These are phyloP conservation scores for Ceratocystis diversiconidia DNA, from an alignment of 2,329 filamentous ascomycete species.

Conservation along the genomic window DNA sequence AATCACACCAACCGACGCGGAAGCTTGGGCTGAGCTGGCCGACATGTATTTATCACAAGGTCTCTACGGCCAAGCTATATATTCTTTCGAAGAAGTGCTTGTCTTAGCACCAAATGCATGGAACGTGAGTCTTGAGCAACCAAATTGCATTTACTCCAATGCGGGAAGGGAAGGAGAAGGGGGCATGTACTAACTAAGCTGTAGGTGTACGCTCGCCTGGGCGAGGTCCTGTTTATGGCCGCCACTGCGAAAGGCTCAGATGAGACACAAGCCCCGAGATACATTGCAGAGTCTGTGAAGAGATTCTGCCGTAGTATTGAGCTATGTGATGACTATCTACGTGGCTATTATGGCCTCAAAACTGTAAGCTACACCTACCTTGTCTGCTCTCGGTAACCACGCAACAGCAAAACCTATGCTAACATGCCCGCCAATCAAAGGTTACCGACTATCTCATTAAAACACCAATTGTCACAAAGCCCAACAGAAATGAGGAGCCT, in stretches of 20 bases:
- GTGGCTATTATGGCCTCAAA: conserved; percentile 86
- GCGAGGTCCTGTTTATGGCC: conserved; percentile 67
- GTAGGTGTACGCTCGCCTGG: conserved; percentile 76
- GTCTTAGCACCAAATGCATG: conserved; percentile 81
- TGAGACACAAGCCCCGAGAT: conserved; percentile 26
- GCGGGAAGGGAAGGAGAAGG: neutral
- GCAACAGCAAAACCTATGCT: neutral
- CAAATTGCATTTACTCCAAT: neutral
- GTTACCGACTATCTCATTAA: conserved; percentile 38
- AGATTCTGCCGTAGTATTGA: conserved; percentile 85
- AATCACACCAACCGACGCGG: conserved; percentile 74
- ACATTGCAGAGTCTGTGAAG: conserved; percentile 59
- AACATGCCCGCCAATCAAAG: conserved; percentile 26
- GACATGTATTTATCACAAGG: conserved; percentile 74
- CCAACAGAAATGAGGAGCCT: conserved; percentile 34
- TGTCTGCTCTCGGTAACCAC: neutral
- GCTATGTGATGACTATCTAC: conserved; percentile 80
- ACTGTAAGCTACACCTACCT: conserved; percentile 36
- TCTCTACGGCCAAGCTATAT: conserved; percentile 69
- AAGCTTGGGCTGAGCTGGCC: conserved; percentile 84
- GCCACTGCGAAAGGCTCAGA: conserved; percentile 29
- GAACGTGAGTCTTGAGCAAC: conserved; percentile 52
- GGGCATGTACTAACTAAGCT: conserved; percentile 9
- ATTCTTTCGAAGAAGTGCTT: conserved; percentile 78
- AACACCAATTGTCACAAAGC: conserved; percentile 29